These are phyloP conservation scores for Xerocomus amazonicus DNA, from an alignment of 1,284 basidiomycete species.

Conservation along the genomic window DNA sequence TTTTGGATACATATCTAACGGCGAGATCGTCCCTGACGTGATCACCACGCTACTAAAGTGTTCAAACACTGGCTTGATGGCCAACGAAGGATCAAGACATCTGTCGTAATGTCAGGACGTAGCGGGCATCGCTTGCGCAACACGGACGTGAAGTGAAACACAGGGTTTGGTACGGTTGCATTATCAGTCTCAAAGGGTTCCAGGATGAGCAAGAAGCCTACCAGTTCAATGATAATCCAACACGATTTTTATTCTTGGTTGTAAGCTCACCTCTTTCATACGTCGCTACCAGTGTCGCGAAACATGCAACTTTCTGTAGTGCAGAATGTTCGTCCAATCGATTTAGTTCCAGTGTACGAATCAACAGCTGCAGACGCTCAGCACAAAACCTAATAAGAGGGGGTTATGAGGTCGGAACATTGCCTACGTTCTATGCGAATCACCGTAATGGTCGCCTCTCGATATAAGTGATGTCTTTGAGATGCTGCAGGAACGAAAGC, in stretches of 20 bases:
- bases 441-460: slow-evolving; percentile 92
- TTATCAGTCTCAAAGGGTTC: slow-evolving; percentile 99
- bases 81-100: slow-evolving; percentile 95
- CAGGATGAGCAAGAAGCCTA: slow-evolving; percentile 94
- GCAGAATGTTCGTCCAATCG: slow-evolving; percentile 90
- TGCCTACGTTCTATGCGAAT: slow-evolving; percentile 16
- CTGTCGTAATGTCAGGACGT: slow-evolving; percentile 39
- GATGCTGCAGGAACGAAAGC: slow-evolving; percentile 95
- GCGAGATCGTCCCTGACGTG: slow-evolving; percentile 97
- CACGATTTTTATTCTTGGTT: neutral
- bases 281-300: slow-evolving; percentile 96
- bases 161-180: slow-evolving; percentile 97
- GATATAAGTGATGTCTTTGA: slow-evolving; percentile 99
- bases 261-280: slow-evolving; percentile 84
- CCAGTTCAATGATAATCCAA: slow-evolving; percentile 3
- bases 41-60: slow-evolving; percentile 98
- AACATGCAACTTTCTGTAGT: slow-evolving; percentile 93
- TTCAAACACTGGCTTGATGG: slow-evolving; percentile 98
- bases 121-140: neutral
- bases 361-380: slow-evolving; percentile 90
- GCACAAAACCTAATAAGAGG: slow-evolving; percentile 78
- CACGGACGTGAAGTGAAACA: slow-evolving; percentile 94
- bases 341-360: slow-evolving; percentile 88
- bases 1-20: slow-evolving; percentile 99
- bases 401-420: slow-evolving; percentile 6